phyloP scores from a whole-genome alignment of 768 basidiomycete genomes.

The Podaxis sp. region DNA sequence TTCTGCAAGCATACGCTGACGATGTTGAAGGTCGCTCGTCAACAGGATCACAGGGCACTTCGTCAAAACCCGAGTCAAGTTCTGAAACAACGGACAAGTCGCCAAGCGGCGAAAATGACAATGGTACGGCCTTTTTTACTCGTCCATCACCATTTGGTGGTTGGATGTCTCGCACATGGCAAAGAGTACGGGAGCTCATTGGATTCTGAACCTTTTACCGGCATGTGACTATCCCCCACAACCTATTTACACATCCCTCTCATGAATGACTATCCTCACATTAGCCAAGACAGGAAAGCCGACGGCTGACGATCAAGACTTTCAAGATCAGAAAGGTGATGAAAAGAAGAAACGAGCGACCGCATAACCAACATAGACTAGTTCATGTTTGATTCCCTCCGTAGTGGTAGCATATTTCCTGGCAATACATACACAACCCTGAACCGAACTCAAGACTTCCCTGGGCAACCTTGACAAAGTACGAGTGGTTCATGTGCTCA shows the following conservation, averaged over 20 bases:
- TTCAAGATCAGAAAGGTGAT: conserved; percentile 40
- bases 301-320: conserved; percentile 28
- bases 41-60: conserved; percentile 6
- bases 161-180: conserved; percentile 72
- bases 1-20: conserved; percentile 88
- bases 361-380: conserved; percentile 29
- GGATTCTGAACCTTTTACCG: conserved; percentile 64
- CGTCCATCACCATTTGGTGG: conserved; percentile 55
- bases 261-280: conserved; percentile 22
- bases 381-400: conserved; percentile 11
- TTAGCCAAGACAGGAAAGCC: conserved; percentile 26
- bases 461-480: neutral
- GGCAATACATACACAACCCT: conserved; percentile 15
- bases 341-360: conserved; percentile 50
- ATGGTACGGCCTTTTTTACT: conserved; percentile 78
- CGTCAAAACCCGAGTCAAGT: conserved; percentile 12
- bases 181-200: conserved; percentile 67
- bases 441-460: conserved; percentile 1
- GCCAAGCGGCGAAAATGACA: conserved; percentile 38
- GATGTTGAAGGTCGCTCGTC: conserved; percentile 73
- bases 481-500: neutral
- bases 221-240: conserved; percentile 33
- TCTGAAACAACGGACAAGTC: conserved; percentile 21
- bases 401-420: conserved; percentile 7
- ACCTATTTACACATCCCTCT: conserved; percentile 3